A percentile compares a stretch with the other conserved stretches of the same genome.
Conservation (phyloP, 1,139 yeast genomes). For the Yamadazyma conglobata region DNA sequence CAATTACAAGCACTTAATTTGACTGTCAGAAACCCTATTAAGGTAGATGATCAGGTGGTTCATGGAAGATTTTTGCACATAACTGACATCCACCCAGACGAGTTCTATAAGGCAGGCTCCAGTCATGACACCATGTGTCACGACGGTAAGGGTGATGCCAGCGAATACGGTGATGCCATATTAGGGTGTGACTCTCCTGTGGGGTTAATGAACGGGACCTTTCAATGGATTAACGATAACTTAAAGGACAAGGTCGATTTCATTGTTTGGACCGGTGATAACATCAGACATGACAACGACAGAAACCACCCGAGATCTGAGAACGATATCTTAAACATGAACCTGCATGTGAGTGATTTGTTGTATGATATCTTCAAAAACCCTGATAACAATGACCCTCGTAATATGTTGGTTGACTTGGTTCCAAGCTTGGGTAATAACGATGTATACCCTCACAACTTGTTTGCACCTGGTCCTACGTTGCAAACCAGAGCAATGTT, state of each 20-base stretch:
- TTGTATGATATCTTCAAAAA: conserved; percentile 50
- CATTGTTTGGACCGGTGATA: conserved; percentile 89
- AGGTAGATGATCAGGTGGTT: conserved; percentile 26
- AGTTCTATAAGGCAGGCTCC: conserved; percentile 55
- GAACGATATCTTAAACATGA: conserved; percentile 63
- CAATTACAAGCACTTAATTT: conserved; percentile 17
- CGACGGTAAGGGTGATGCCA: conserved; percentile 48
- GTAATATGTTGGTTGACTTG: conserved; percentile 46
- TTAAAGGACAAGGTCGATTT: conserved; percentile 76
- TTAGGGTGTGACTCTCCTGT: conserved; percentile 73
- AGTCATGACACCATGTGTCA: conserved; percentile 57
- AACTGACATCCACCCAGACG: conserved; percentile 85
- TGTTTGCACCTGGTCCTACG: conserved; percentile 83
- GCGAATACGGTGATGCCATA: conserved; percentile 72
- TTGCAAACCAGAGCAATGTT: conserved; percentile 74
- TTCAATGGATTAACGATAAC: conserved; percentile 62
- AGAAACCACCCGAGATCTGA: conserved; percentile 70
- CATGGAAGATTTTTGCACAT: conserved; percentile 81
- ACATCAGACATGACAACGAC: conserved; percentile 82
- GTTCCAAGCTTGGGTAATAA: conserved; percentile 80
- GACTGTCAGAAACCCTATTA: conserved; percentile 31
- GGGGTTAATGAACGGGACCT: conserved; percentile 56
- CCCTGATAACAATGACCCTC: conserved; percentile 38
- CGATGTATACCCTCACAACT: conserved; percentile 85
- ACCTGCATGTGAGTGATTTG: conserved; percentile 52